Evolutionary conservation across 257 asterid species (phyloP), one percentile per base, ranked within the genome.

Genomic region (Craterostigma plantagineum): DNA sequence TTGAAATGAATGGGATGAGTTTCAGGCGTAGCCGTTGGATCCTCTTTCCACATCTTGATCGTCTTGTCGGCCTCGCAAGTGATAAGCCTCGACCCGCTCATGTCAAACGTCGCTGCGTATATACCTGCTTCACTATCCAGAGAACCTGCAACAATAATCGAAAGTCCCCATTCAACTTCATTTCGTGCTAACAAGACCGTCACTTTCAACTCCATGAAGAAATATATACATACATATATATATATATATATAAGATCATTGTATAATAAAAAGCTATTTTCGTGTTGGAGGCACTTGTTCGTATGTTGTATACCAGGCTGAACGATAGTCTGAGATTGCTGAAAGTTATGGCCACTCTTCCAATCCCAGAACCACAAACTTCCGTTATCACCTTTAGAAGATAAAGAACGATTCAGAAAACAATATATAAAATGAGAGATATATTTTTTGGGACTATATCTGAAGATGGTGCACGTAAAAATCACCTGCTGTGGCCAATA

Each of bases 331-430:
- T 90, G 94, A 52, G 84, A 51, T 71, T 83, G 95, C 72, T 90
- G 99, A 66, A 79, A 90, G 73, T 83, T 90, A 63, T 90, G 94
- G 33, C 99, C 99, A 10, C 99, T 90, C 50, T 18, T 79, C 99
- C 99, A 90, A 58, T 90, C 95, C 99, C 99, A 90, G 71, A 83
- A 90, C 99, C 99, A 90, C 62, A 90, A 50, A 43, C 99, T 90
- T 61, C 99, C 99, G 39, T 90, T 90, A 45, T 90, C 95, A 57
- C 99, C 99, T 90, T 42, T n/a, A n/a, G n/a, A n/a, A n/a, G 42
- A 50, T 33, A 15, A 38, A 33, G 49, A 9, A 39, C 27, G 17
- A 50, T 39, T 38, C 39, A 49, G 18, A 18, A 39, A 11, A 18
- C 36, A 18, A 38, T 8, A n/a, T n/a, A n/a, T n/a, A n/a, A n/a